These are phyloP conservation scores for Aspergillus aculeatus DNA, from an alignment of 2,329 filamentous ascomycete species.

Conservation along the genomic window DNA sequence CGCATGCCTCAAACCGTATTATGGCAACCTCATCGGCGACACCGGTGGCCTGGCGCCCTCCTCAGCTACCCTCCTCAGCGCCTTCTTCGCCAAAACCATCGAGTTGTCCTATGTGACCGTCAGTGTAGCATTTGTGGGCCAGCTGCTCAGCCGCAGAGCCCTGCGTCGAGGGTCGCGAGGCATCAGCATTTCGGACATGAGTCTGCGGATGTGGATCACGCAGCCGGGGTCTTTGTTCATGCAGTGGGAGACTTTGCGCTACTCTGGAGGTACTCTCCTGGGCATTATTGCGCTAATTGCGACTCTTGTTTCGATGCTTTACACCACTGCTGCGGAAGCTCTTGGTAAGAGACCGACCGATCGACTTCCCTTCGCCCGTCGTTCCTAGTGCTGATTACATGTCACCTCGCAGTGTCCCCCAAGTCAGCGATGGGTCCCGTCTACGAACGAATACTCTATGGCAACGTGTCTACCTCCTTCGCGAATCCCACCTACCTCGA, in stretches of 20 bases:
- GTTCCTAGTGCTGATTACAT: not conserved
- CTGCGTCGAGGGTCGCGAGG: conserved; percentile 61
- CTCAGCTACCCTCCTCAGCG: conserved; percentile 66
- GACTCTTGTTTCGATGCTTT: conserved; percentile 66
- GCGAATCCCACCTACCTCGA: conserved; percentile 61
- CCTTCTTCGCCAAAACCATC: conserved; percentile 71
- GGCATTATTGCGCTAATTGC: conserved; percentile 65
- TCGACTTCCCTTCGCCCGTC: not conserved
- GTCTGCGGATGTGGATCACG: conserved; percentile 73
- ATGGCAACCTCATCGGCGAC: conserved; percentile 55
- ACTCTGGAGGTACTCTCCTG: conserved; percentile 63
- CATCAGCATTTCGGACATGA: conserved; percentile 72
- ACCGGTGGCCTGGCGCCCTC: conserved; percentile 55
- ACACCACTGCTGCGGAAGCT: conserved; percentile 73
- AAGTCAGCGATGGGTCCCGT: conserved; percentile 62
- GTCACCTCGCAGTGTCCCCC: conserved; percentile 57
- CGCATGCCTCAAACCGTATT: conserved; percentile 61
- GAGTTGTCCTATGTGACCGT: conserved; percentile 77
- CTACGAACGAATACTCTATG: conserved; percentile 52
- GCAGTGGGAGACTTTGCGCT: conserved; percentile 63
- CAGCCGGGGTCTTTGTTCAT: conserved; percentile 72
- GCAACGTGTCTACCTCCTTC: conserved; percentile 61
- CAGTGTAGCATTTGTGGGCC: conserved; percentile 72
- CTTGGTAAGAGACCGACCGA: conserved; percentile 45
- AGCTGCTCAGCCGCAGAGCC: conserved; percentile 69